Conservation (phyloP, 2,329 filamentous ascomycete species). For the Paecilomyces sp. region DNA sequence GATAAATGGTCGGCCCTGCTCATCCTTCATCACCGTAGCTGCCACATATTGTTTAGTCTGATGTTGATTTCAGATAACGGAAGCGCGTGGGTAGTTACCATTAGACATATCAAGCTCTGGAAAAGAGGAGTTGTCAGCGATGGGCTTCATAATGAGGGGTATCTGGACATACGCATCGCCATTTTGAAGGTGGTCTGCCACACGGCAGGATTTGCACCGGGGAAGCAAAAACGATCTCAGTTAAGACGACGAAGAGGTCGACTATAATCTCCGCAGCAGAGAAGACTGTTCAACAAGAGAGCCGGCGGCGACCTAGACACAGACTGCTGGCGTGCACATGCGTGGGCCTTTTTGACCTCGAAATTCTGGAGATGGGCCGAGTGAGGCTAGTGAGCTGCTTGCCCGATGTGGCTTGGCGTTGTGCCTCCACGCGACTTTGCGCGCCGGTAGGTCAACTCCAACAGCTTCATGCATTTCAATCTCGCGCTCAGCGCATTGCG, state of each 20-base stretch:
- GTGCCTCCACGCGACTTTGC: constrained; percentile 20
- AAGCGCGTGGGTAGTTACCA: constrained; percentile 24
- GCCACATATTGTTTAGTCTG: constrained; percentile 10
- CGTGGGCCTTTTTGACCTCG: constrained; percentile 12
- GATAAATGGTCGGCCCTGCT: constrained; percentile 94
- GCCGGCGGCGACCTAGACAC: constrained; percentile 16
- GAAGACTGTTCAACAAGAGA: constrained; percentile 8
- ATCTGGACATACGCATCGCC: constrained; percentile 40
- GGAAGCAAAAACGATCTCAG: constrained; percentile 6
- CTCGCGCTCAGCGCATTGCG: not conserved
- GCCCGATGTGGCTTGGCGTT: constrained; percentile 28
- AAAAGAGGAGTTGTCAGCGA: constrained; percentile 18
- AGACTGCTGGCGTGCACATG: constrained; percentile 10
- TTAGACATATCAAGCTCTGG: constrained; percentile 43
- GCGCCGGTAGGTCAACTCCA: not conserved
- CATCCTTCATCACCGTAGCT: constrained; percentile 86
- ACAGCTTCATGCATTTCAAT: not conserved
- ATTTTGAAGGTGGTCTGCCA: constrained; percentile 34
- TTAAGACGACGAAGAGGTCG: constrained; percentile 3
- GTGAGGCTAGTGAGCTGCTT: constrained; percentile 33
- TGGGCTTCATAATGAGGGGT: constrained; percentile 27
- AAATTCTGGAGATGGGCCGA: constrained; percentile 28
- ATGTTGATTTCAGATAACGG: constrained; percentile 9
- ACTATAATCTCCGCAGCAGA: constrained; percentile 6
- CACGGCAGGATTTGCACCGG: constrained; percentile 16